These are phyloP conservation scores for Claviceps digitariae DNA, from an alignment of 2,329 filamentous ascomycete genomes.

Conservation along the genomic window DNA sequence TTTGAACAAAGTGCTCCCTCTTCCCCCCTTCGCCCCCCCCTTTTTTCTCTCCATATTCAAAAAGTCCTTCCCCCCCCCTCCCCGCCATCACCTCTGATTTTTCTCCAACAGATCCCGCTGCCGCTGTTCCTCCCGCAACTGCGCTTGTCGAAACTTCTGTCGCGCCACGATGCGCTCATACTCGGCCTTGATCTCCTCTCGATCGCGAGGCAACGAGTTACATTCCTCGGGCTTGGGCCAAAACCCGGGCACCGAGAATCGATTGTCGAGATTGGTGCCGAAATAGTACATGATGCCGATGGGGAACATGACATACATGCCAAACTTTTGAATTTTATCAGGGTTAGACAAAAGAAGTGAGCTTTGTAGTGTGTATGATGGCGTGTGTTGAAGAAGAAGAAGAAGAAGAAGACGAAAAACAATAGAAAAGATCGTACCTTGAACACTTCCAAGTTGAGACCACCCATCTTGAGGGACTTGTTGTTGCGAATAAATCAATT, in stretches of 20 bases:
- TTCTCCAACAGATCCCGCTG: conserved; percentile 12
- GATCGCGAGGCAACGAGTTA: conserved; percentile 62
- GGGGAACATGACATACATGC: conserved; percentile 97
- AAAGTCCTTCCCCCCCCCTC: no score
- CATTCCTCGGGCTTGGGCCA: conserved; percentile 77
- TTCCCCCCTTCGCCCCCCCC: no score
- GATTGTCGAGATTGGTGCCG: conserved; percentile 89
- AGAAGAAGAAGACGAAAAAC: not conserved
- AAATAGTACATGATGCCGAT: conserved; percentile 99
- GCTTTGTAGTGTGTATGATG: not conserved
- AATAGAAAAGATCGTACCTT: conserved; percentile 46
- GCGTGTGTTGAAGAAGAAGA: conserved; percentile 68
- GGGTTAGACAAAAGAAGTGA: not conserved
- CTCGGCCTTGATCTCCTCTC: conserved; percentile 73
- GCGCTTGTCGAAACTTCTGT: conserved; percentile 61
- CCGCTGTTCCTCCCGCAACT: conserved; percentile 23
- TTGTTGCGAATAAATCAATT: conserved; percentile 8
- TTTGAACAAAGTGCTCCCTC: not conserved
- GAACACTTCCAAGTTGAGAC: conserved; percentile 86
- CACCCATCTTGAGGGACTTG: conserved; percentile 42
- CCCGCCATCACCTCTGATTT: conserved; percentile 2
- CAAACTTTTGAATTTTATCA: no score
- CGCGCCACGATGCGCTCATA: conserved; percentile 54
- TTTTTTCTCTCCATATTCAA: not conserved
- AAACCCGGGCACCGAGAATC: conserved; percentile 81